Percentiles rank a stretch among this genome's conserved stretches.
Evolutionary conservation across 31 red algal genomes (phyloP).

Genomic region (Asparagopsis taxiformis): DNA sequence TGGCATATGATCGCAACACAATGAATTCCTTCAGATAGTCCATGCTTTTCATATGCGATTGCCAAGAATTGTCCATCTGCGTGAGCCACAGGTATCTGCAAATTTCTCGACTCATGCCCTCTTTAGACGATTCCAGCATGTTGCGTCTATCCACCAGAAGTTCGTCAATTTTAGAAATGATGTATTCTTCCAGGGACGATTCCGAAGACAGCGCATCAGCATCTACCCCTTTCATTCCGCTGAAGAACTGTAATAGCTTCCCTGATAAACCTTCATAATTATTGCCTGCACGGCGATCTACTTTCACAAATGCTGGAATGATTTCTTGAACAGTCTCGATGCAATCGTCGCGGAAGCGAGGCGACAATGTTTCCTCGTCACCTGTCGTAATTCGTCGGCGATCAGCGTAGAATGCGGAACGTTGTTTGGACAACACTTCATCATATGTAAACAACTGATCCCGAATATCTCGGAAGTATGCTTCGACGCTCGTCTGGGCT

Average conservation of each 20-base stretch:
- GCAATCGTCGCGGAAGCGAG: constrained; percentile 33
- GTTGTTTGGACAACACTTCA: constrained; percentile 63
- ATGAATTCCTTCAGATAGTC: constrained; percentile 82
- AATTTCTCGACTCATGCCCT: not conserved
- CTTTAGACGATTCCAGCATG: constrained; percentile 11
- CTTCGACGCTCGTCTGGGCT: constrained; percentile 16
- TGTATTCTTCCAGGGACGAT: constrained; percentile 10
- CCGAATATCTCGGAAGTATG: constrained; percentile 3
- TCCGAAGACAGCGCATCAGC: constrained; percentile 3
- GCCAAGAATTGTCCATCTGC: constrained; percentile 83
- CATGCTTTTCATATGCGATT: constrained; percentile 77
- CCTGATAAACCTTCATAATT: constrained; percentile 45
- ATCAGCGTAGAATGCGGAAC: constrained; percentile 67
- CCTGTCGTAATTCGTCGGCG: constrained; percentile 52
- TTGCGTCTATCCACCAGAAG: not conserved
- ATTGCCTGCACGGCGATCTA: constrained; percentile 18
- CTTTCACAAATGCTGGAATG: constrained; percentile 35
- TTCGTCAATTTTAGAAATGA: constrained; percentile 12
- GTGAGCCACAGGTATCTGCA: constrained; percentile 48
- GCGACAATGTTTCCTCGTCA: constrained; percentile 9
- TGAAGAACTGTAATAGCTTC: constrained; percentile 78
- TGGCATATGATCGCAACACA: constrained; percentile 54
- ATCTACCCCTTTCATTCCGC: constrained; percentile 25
- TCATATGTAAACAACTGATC: constrained; percentile 36
- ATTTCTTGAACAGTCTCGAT: constrained; percentile 66